These are phyloP conservation scores for Epichloe festucae DNA, from an alignment of 2,329 filamentous ascomycete genomes.

Conservation along the genomic window DNA sequence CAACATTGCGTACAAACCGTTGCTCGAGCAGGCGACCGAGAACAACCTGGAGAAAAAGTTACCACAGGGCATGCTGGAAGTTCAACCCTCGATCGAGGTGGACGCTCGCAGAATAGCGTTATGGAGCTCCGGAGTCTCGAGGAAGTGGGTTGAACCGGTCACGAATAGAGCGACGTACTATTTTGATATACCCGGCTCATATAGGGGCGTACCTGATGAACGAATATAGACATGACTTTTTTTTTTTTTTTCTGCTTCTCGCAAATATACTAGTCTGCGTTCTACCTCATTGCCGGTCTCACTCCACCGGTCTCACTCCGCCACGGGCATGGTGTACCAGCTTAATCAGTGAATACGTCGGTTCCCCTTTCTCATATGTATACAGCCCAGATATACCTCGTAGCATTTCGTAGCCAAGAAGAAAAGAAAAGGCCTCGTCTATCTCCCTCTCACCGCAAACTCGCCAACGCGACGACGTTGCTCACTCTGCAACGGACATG, in stretches of 20 bases:
- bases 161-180: neutral
- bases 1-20: neutral
- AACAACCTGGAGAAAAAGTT: too few relatives aligned
- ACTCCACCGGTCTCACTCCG: neutral
- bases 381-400: neutral
- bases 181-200: neutral
- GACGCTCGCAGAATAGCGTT: neutral
- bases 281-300: neutral
- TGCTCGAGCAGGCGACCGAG: too few relatives aligned
- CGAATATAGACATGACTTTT: conserved; percentile 1
- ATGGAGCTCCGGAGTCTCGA: neutral
- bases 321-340: neutral
- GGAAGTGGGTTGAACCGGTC: neutral
- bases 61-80: neutral
- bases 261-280: neutral
- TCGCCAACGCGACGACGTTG: neutral
- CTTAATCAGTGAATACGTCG: neutral
- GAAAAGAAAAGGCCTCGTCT: neutral
- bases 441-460: neutral
- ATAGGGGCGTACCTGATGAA: neutral
- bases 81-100: neutral
- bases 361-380: neutral
- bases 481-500: too few relatives aligned
- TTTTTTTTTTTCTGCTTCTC: neutral
- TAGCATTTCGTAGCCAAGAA: neutral